Evolutionary conservation across 2,329 filamentous ascomycete genomes (phyloP), one percentile per base, ranked within the genome.

Genomic region (Cercospora nicotianae): DNA sequence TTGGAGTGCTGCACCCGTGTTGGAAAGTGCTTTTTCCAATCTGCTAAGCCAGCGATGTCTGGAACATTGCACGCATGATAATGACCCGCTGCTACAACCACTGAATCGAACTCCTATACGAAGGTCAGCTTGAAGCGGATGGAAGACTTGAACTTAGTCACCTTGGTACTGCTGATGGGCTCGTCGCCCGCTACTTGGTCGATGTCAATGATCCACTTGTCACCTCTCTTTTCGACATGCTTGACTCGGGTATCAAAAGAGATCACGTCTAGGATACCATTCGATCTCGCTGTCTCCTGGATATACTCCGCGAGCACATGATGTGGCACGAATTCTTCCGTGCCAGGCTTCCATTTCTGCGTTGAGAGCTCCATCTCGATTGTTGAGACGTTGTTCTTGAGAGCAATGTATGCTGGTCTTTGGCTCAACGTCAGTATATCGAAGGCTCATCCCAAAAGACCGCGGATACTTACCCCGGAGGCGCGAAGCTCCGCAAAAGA

Each of bases 221-320:
- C 76, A 0, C 76, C 78, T 0, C 77, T 74, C 73, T 90, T 90
- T 1, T 72, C 68, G 0, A 85, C 72, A 3, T 80, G 77, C 68
- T 85, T 85, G 0, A 91, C 89, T n/a, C 86, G 80, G 0, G 89
- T 90, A 55, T 88, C 80, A 72, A 87, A 90, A 0, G 79, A 73
- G 0, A 87, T 87, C 8, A 81, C 73, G 0, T 80, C 75, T 2
- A 86, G 76, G 0, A 90, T 84, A 0, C 83, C 84, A 1, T 84
- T 81, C 1, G 81, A 77, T 0, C 71, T 70, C 0, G 88, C 84
- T 0, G 88, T 85, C n/a, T 84, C 81, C 67, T 89, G 85, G 4
- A 91, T 84, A 72, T 91, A 91, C 1, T 84, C 79, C 36, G 84
- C 84, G 8, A 91, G 78, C 0, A 85, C 81, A 16, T 78, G 73